Conservation (phyloP, 441 rosid species). For the Erysimum pusillum region DNA sequence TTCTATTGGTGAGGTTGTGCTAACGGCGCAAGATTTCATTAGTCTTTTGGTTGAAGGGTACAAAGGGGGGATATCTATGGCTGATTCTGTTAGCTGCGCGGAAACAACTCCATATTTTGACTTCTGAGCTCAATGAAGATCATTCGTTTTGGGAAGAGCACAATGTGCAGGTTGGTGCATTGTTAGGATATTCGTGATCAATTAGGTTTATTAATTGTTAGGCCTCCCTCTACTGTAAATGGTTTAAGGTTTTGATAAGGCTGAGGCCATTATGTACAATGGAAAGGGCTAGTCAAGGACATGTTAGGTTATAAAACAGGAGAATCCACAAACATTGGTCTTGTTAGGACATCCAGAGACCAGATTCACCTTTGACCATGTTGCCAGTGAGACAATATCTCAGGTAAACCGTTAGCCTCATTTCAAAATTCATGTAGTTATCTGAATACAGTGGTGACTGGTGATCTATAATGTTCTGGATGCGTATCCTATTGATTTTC, state of each 20-base stretch:
- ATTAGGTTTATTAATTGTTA: too few relatives aligned
- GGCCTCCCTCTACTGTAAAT: too few relatives aligned
- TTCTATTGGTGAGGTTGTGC: constrained; percentile 65
- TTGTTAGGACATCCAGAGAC: constrained; percentile 96
- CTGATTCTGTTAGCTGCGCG: constrained; percentile 49
- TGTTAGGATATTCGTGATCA: too few relatives aligned
- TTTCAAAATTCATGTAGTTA: constrained; percentile 10
- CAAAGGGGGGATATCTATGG: constrained; percentile 58
- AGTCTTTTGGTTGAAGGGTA: constrained; percentile 57
- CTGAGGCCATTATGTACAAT: constrained; percentile 70
- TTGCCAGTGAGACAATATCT: constrained; percentile 83
- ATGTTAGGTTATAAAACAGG: constrained; percentile 76
- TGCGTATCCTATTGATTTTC: constrained; percentile 33
- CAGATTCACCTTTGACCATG: constrained; percentile 92
- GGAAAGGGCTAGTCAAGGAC: constrained; percentile 78
- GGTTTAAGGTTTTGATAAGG: constrained; percentile 85
- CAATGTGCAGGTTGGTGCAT: constrained; percentile 78
- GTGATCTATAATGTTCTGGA: constrained; percentile 21
- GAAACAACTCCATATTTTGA: constrained; percentile 67
- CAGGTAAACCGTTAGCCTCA: constrained; percentile 73
- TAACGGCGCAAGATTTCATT: constrained; percentile 51
- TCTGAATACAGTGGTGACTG: constrained; percentile 12
- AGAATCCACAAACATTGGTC: constrained; percentile 69
- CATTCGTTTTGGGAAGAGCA: constrained; percentile 85
- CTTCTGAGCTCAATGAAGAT: constrained; percentile 77